A percentile compares a stretch with the other conserved stretches of the same genome.
Evolutionary conservation across 2,329 filamentous ascomycete species (phyloP).

Genomic region (Parastagonospora avenae): DNA sequence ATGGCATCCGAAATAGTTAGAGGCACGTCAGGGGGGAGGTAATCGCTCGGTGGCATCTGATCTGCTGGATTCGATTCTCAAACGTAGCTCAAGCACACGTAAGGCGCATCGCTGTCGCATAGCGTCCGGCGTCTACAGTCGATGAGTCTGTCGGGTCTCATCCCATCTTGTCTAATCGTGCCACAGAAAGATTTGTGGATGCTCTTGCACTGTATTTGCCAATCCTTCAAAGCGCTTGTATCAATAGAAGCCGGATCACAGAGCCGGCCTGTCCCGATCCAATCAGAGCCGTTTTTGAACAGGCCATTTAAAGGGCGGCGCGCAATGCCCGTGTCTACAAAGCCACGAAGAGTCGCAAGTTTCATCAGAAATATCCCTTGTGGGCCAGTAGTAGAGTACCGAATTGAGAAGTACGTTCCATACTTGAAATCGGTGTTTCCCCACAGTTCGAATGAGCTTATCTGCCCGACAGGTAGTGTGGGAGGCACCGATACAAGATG

Average conservation of each 20-base stretch:
- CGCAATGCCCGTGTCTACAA: no score
- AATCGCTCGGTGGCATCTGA: not conserved
- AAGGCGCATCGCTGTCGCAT: not conserved
- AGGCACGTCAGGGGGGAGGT: not conserved
- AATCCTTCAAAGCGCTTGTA: not conserved
- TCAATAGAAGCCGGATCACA: no score
- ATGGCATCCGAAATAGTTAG: not conserved
- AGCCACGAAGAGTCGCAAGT: no score
- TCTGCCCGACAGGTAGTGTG: no score
- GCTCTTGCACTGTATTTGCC: not conserved
- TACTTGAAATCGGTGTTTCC: no score
- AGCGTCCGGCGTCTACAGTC: not conserved
- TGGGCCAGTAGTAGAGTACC: no score
- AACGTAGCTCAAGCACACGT: slow-evolving; percentile 4
- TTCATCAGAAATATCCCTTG: no score
- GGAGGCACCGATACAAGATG: not conserved
- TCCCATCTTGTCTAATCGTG: not conserved
- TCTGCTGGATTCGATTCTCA: not conserved
- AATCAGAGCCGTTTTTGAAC: no score
- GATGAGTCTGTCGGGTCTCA: not conserved
- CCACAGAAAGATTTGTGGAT: not conserved
- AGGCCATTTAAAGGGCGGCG: no score
- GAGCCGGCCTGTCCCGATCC: no score
- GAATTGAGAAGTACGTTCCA: no score
- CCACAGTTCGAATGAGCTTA: no score